Evolutionary conservation across 2,329 filamentous ascomycete species (phyloP).

Genomic region (Magnaporthales sp.): DNA sequence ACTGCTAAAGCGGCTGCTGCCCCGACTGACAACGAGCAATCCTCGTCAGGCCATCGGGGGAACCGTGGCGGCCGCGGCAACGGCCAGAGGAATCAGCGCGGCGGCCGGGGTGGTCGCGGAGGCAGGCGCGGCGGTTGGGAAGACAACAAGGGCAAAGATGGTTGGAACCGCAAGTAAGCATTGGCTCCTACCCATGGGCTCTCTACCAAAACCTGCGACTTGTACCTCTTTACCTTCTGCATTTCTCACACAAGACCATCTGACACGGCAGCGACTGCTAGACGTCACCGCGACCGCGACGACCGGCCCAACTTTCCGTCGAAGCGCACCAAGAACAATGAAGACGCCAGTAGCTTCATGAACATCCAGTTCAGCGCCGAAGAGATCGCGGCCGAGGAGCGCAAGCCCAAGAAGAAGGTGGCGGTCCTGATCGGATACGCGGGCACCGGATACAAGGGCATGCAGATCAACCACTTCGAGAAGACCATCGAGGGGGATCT

Average conservation of each 20-base stretch:
- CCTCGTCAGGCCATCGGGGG: neutral
- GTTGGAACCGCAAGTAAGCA: neutral
- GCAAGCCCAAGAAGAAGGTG: constrained; percentile 85
- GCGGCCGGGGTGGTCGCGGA: neutral
- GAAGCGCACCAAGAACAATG: constrained; percentile 43
- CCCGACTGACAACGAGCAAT: neutral
- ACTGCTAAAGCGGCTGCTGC: neutral
- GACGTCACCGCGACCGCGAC: constrained; percentile 2
- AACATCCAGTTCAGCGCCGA: constrained; percentile 56
- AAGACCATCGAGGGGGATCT: constrained; percentile 96
- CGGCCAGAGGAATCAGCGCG: neutral
- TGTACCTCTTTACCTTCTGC: neutral
- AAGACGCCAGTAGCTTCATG: constrained; percentile 38
- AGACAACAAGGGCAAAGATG: neutral
- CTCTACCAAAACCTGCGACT: neutral
- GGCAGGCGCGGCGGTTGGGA: neutral
- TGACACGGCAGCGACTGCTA: neutral
- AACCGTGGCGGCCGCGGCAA: neutral
- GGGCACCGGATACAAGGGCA: constrained; percentile 92
- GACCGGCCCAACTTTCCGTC: constrained; percentile 8
- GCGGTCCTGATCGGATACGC: constrained; percentile 94
- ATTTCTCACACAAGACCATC: neutral
- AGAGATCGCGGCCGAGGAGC: constrained; percentile 79
- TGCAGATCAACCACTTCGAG: constrained; percentile 78
- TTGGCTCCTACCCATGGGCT: neutral